Conservation (phyloP, 1,284 basidiomycete genomes). For the Blastosporella zonata region DNA sequence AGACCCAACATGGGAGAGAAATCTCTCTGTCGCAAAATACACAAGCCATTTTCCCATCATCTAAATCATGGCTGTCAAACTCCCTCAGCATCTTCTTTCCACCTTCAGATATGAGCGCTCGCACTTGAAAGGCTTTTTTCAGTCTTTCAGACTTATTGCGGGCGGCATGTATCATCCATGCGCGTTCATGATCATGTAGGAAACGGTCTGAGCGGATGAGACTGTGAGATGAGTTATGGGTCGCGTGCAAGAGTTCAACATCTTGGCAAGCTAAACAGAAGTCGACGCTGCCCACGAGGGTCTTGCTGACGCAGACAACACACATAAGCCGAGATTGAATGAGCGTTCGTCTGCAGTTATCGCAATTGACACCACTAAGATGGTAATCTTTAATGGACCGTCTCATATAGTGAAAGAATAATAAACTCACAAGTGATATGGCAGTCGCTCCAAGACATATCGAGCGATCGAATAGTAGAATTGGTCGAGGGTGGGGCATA, state of each 20-base stretch:
- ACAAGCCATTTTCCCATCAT: background rate
- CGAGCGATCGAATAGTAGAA: constrained; percentile 4
- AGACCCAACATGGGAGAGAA: constrained; percentile 7
- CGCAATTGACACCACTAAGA: background rate
- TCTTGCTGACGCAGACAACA: background rate
- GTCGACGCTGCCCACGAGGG: background rate
- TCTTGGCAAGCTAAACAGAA: background rate
- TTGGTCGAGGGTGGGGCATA: background rate
- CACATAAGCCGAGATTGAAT: background rate
- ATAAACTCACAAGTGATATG: background rate
- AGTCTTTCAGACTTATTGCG: background rate
- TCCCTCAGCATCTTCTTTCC: background rate
- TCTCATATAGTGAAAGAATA: background rate
- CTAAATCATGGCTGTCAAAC: background rate
- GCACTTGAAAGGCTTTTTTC: background rate
- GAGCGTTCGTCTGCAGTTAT: background rate
- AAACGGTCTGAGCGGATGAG: background rate
- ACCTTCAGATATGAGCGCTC: background rate
- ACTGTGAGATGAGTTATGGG: background rate
- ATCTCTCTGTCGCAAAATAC: constrained; percentile 4
- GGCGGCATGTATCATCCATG: background rate
- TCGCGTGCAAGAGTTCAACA: background rate
- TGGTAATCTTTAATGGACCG: background rate
- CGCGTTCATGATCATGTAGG: background rate
- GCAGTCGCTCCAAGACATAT: background rate